phyloP scores from a whole-genome alignment of 768 basidiomycete species.

The Ramaria sp. region DNA sequence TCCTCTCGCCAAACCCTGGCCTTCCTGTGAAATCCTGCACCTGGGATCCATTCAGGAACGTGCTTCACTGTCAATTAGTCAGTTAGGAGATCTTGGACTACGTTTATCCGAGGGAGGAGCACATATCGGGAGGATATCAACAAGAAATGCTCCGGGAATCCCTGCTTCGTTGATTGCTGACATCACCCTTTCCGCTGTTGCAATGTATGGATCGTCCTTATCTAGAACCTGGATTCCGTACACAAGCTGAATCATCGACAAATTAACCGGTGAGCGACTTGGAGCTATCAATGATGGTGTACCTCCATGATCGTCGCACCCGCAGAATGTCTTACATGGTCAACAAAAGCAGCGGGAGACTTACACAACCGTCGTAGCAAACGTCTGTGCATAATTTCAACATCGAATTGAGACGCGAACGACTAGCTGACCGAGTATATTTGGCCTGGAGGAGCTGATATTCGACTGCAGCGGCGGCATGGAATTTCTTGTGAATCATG shows the following conservation, averaged over 20 bases:
- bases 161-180: neutral
- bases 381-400: too few relatives aligned
- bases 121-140: conserved; percentile 5
- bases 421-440: neutral
- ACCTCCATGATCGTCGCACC: too few relatives aligned
- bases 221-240: conserved; percentile 1
- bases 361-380: too few relatives aligned
- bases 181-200: conserved; percentile 9
- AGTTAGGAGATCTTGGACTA: neutral
- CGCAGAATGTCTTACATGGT: too few relatives aligned
- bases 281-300: too few relatives aligned
- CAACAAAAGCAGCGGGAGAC: too few relatives aligned
- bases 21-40: conserved; percentile 55
- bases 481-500: conserved; percentile 23
- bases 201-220: conserved; percentile 35
- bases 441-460: conserved; percentile 24
- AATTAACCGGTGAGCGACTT: too few relatives aligned
- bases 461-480: conserved; percentile 17
- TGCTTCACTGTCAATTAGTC: conserved; percentile 22
- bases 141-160: neutral
- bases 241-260: neutral
- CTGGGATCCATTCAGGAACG: conserved; percentile 59
- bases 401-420: too few relatives aligned
- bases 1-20: conserved; percentile 44
- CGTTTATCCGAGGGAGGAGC: neutral